Conservation (phyloP, 2,329 filamentous ascomycete species). For the Hymenoscyphus fructigenus region DNA sequence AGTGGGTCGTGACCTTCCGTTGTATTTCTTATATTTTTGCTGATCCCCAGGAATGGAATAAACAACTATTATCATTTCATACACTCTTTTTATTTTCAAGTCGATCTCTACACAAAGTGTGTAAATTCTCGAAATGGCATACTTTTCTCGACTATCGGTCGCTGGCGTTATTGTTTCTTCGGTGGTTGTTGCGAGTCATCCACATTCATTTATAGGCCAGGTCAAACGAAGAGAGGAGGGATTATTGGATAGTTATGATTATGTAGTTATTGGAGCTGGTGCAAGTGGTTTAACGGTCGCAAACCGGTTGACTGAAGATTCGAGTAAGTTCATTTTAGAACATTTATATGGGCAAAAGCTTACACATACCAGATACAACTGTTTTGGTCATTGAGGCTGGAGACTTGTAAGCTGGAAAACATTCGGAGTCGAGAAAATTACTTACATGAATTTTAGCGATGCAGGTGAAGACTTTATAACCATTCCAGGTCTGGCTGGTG, state of each 20-base stretch:
- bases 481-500: not conserved
- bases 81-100: not conserved
- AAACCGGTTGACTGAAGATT: constrained; percentile 5
- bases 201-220: not conserved
- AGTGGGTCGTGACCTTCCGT: not conserved
- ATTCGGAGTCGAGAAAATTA: not conserved
- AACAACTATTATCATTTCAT: not conserved
- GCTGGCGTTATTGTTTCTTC: not conserved
- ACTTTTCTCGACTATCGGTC: not conserved
- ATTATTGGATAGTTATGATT: constrained; percentile 1
- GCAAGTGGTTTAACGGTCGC: constrained; percentile 5
- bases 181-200: not conserved
- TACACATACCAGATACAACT: not conserved
- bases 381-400: constrained; percentile 3
- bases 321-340: not conserved
- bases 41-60: not conserved
- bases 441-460: not conserved
- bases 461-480: not conserved
- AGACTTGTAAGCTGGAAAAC: not conserved
- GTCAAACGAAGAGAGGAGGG: not conserved
- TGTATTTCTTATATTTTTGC: not conserved
- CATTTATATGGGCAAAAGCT: not conserved
- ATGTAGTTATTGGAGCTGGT: constrained; percentile 5
- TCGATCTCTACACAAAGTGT: not conserved
- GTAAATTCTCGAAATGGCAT: not conserved